Base-by-base conservation (phyloP, 257 asterid species). In the Nicotiana attenuata region DNA sequence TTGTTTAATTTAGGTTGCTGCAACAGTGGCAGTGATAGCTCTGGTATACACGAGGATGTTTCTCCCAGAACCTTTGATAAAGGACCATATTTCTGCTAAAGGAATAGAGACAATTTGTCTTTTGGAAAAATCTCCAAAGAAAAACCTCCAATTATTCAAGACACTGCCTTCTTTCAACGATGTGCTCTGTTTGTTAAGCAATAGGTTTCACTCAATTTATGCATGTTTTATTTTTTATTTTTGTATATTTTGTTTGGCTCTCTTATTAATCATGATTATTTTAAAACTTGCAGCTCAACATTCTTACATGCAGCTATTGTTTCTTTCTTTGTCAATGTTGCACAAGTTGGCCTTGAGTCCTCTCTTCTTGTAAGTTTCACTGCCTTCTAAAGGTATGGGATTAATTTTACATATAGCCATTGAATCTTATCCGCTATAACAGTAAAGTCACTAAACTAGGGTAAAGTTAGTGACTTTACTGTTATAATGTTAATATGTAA, bases 281-380 rank as follows among this genome's bases (percentile, higher is more conserved):
- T n/a, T 0, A 7, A 20, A 47, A 5, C 59, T 50, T 88, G 87
- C 95, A 93, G 99, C 86, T 88, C 94, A 10, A 92, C 92, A 10
- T 89, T 96, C 85, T 80, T 95, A 28, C 92, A 91, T 84, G 98
- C 92, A 33, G 98, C 99, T 31, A 85, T 85, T 60, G 95, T 92
- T 81, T 90, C 97, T 11, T 91, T 96, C 89, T 90, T 87, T 84
- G 82, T 84, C 69, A 86, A 89, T 82, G 90, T 94, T 83, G 96
- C 94, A 22, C 98, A 94, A 60, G 91, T 87, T 68, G 99, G 99
- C 7, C 91, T 88, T 80, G 78, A 16, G 15, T 87, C 99, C 84
- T 91, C 97, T 61, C 84, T 94, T 81, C 81, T 86, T 92, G 99
- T 95, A 87, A 41, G 77, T 69, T 71, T 71, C 56, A 41, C 28